Evolutionary conservation across 2,329 filamentous ascomycete species (phyloP).

Genomic region (Aureobasidium sp.): DNA sequence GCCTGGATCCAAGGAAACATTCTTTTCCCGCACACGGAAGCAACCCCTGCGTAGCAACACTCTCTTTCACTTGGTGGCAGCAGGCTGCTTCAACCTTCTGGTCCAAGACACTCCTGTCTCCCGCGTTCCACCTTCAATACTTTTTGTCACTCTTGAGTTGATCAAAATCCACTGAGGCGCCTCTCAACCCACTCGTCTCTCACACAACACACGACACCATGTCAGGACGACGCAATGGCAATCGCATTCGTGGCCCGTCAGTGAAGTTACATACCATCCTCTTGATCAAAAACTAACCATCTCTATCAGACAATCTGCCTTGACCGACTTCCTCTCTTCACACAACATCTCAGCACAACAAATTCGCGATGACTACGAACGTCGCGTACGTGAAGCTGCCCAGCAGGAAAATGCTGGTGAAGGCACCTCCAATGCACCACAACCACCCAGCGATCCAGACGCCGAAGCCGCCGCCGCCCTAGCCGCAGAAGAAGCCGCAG

Average conservation of each 20-base stretch:
- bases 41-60: neutral
- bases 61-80: neutral
- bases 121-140: neutral
- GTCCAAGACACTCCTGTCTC: neutral
- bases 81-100: neutral
- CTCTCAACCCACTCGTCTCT: neutral
- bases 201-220: conserved; percentile 19
- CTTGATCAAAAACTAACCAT: conserved; percentile 11
- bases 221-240: conserved; percentile 32
- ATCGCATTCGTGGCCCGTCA: conserved; percentile 50
- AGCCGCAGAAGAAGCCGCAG: conserved; percentile 32
- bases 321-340: conserved; percentile 56
- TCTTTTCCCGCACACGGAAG: neutral
- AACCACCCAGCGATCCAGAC: conserved; percentile 28
- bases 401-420: conserved; percentile 31
- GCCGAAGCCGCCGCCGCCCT: conserved; percentile 30
- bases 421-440: conserved; percentile 28
- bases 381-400: conserved; percentile 45
- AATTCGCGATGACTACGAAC: conserved; percentile 53
- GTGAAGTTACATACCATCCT: conserved; percentile 20
- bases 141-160: neutral
- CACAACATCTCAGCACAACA: conserved; percentile 66
- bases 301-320: conserved; percentile 49
- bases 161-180: neutral
- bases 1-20: neutral